Percentiles rank a stretch among this genome's conserved stretches.
These are phyloP conservation scores for Alternaria alternata DNA, from an alignment of 2,329 filamentous ascomycete genomes.

Conservation along the genomic window DNA sequence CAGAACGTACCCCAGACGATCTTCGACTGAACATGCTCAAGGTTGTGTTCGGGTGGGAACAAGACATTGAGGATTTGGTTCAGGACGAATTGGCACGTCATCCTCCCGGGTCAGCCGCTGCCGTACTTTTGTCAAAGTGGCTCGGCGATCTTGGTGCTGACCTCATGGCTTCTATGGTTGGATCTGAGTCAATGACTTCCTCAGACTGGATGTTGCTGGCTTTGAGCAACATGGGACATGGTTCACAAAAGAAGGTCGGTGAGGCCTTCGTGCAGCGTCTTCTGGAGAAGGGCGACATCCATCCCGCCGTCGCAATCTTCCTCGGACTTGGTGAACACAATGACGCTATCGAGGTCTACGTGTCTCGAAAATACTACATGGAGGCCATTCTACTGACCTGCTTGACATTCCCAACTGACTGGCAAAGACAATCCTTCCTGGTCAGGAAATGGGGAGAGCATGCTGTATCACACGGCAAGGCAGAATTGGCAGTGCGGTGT, in stretches of 20 bases:
- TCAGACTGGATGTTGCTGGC: conserved; percentile 98
- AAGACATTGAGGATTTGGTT: conserved; percentile 81
- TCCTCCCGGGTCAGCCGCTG: conserved; percentile 74
- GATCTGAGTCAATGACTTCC: conserved; percentile 85
- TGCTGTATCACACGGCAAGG: conserved; percentile 84
- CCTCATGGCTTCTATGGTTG: conserved; percentile 76
- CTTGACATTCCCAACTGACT: conserved; percentile 81
- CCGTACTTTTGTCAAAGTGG: conserved; percentile 90
- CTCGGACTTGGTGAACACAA: conserved; percentile 91
- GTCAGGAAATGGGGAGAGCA: conserved; percentile 95
- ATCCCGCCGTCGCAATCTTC: conserved; percentile 91
- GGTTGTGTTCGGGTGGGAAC: conserved; percentile 94
- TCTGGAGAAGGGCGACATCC: conserved; percentile 86
- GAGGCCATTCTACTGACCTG: conserved; percentile 91
- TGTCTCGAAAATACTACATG: conserved; percentile 90
- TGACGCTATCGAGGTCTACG: conserved; percentile 95
- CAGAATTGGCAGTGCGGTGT: conserved; percentile 89
- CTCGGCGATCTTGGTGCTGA: conserved; percentile 85
- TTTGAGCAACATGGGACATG: conserved; percentile 80
- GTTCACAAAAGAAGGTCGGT: conserved; percentile 86
- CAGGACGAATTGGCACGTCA: conserved; percentile 84
- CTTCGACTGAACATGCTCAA: conserved; percentile 89
- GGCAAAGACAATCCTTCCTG: conserved; percentile 88
- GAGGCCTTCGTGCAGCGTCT: conserved; percentile 90
- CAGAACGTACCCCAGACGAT: conserved; percentile 67